These are phyloP conservation scores for Xylariaceae sp. DNA, from an alignment of 2,329 filamentous ascomycete genomes.

Conservation along the genomic window DNA sequence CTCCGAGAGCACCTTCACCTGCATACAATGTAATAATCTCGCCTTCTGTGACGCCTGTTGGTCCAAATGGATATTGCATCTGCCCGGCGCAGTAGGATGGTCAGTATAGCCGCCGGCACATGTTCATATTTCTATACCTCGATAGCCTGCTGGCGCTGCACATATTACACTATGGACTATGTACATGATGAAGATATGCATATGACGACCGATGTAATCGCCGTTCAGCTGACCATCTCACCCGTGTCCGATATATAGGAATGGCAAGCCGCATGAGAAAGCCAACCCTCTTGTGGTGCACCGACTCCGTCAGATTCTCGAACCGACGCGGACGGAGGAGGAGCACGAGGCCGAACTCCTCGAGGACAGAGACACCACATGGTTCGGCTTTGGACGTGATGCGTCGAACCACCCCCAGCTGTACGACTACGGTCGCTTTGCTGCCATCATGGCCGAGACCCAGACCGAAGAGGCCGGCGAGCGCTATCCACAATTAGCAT, in stretches of 20 bases:
- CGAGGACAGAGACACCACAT: constrained; percentile 31
- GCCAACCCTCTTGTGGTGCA: constrained; percentile 28
- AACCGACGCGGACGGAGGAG: constrained; percentile 28
- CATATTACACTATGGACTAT: too few relatives aligned
- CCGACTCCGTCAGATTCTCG: constrained; percentile 29
- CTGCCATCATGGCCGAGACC: constrained; percentile 35
- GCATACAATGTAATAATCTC: constrained; percentile 31
- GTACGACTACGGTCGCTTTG: constrained; percentile 37
- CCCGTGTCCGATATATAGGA: constrained; percentile 21
- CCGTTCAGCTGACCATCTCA: too few relatives aligned
- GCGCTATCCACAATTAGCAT: constrained; percentile 36
- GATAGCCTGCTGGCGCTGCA: too few relatives aligned
- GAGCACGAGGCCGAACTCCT: constrained; percentile 29
- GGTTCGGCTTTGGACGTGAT: constrained; percentile 32
- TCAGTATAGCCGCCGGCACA: constrained; percentile 16
- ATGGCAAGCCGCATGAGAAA: constrained; percentile 31
- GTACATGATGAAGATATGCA: too few relatives aligned
- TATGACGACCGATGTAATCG: too few relatives aligned
- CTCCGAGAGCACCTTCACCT: constrained; percentile 26
- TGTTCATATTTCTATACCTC: not conserved
- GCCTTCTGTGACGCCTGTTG: constrained; percentile 30
- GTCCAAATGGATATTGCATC: constrained; percentile 29
- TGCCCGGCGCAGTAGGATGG: constrained; percentile 28
- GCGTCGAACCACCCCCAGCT: constrained; percentile 25
- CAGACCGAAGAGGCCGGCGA: constrained; percentile 23